Evolutionary conservation across 352 stramenopile species (phyloP).

Genomic region (Pythium plurisporium): DNA sequence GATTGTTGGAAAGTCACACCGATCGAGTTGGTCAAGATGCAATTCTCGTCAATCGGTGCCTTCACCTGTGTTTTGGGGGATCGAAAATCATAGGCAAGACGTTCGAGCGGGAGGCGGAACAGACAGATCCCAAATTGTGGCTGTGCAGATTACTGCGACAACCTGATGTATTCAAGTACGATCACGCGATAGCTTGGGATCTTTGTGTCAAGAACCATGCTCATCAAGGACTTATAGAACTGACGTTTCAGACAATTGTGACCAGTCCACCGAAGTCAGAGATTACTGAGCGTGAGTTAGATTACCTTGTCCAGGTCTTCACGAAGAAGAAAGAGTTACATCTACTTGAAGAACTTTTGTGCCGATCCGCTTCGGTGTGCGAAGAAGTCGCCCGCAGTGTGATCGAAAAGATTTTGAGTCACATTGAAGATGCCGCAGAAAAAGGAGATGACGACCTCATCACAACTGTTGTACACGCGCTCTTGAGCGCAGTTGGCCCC

Average conservation of each 20-base stretch:
- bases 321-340: constrained; percentile 36
- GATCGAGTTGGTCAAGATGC: constrained; percentile 39
- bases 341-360: constrained; percentile 15
- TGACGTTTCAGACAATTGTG: constrained; percentile 25
- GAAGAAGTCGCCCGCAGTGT: constrained; percentile 12
- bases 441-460: constrained; percentile 47
- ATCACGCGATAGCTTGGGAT: constrained; percentile 51
- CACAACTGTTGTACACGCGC: constrained; percentile 56
- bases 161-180: constrained; percentile 40
- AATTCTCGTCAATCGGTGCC: constrained; percentile 52
- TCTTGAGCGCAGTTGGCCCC: constrained; percentile 59
- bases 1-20: constrained; percentile 49
- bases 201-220: constrained; percentile 49
- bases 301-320: constrained; percentile 41
- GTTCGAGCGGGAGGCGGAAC: constrained; percentile 35
- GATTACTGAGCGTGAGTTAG: constrained; percentile 35
- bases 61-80: constrained; percentile 58
- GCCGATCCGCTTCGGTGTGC: background rate
- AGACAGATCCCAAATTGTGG: constrained; percentile 23
- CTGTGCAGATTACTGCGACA: constrained; percentile 44
- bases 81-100: constrained; percentile 39
- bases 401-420: constrained; percentile 41
- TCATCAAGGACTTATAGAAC: constrained; percentile 42
- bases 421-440: constrained; percentile 38
- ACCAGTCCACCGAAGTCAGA: background rate